A percentile compares a stretch with the other conserved stretches of the same genome.
Conservation (phyloP, 345 rosid species). For the Geranium rotundifolium region DNA sequence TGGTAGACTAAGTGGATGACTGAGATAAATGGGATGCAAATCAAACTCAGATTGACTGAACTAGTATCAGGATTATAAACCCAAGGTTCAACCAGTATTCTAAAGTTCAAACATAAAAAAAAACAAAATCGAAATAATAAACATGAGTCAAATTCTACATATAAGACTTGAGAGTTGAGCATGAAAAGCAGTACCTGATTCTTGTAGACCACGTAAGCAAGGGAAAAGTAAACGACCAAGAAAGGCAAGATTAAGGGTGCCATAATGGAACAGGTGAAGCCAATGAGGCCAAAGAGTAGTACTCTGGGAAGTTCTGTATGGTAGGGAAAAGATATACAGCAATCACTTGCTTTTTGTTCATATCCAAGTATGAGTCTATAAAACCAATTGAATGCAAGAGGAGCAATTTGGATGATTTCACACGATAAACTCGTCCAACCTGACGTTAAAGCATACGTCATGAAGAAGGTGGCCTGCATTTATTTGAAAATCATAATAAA, state of each 20-base stretch:
- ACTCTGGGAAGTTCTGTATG: slow-evolving; percentile 83
- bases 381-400: slow-evolving; percentile 38
- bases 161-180: too few species aligned
- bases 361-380: slow-evolving; percentile 34
- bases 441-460: slow-evolving; percentile 81
- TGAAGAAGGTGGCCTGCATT: slow-evolving; percentile 84
- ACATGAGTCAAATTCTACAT: too few species aligned
- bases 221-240: slow-evolving; percentile 55
- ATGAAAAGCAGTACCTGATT: slow-evolving; percentile 46
- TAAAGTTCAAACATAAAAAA: too few species aligned
- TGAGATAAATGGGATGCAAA: too few species aligned
- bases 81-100: too few species aligned
- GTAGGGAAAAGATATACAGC: slow-evolving; percentile 51
- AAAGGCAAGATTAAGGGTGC: slow-evolving; percentile 81
- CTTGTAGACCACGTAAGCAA: slow-evolving; percentile 61
- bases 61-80: too few species aligned
- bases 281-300: slow-evolving; percentile 70
- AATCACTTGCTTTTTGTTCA: slow-evolving; percentile 31
- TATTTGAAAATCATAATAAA: slow-evolving; percentile 5
- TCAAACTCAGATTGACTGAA: too few species aligned
- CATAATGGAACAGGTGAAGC: slow-evolving; percentile 73
- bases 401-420: slow-evolving; percentile 65
- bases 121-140: too few species aligned
- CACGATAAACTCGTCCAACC: slow-evolving; percentile 88
- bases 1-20: too few species aligned